Evolutionary conservation across 306 rosid species (phyloP).

Genomic region (Malus asiatica): DNA sequence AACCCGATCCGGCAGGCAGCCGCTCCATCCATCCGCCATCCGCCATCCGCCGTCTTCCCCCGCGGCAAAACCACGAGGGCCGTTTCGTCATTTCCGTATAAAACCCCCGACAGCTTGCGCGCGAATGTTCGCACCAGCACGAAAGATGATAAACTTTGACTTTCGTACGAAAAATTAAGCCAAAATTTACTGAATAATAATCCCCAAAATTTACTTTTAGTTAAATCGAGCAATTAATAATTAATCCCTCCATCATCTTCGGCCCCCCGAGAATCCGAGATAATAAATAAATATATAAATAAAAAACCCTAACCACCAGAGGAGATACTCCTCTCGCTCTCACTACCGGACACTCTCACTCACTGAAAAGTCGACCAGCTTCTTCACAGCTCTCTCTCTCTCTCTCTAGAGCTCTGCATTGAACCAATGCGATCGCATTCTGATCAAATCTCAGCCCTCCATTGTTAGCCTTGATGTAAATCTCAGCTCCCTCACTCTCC

Average conservation of each 20-base stretch:
- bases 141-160: conserved; percentile 6
- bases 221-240: neutral
- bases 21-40: neutral
- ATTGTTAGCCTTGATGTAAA: conserved; percentile 10
- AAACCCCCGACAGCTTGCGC: conserved; percentile 63
- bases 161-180: neutral
- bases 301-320: conserved; percentile 39
- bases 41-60: no score
- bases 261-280: conserved; percentile 1
- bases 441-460: neutral
- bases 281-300: neutral
- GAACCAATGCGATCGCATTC: conserved; percentile 28
- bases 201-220: neutral
- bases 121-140: conserved; percentile 44
- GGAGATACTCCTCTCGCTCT: neutral
- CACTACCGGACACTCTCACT: neutral
- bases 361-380: conserved; percentile 1
- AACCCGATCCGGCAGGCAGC: neutral
- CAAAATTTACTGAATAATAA: neutral
- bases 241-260: conserved; percentile 42
- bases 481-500: conserved; percentile 4
- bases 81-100: conserved; percentile 19
- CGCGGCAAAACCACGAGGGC: conserved; percentile 13
- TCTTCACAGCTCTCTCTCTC: neutral
- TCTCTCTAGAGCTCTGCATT: neutral